Evolutionary conservation across 176 grass and related monocot species (phyloP), one percentile per base, ranked within the genome.

Genomic region (Ananas comosus): DNA sequence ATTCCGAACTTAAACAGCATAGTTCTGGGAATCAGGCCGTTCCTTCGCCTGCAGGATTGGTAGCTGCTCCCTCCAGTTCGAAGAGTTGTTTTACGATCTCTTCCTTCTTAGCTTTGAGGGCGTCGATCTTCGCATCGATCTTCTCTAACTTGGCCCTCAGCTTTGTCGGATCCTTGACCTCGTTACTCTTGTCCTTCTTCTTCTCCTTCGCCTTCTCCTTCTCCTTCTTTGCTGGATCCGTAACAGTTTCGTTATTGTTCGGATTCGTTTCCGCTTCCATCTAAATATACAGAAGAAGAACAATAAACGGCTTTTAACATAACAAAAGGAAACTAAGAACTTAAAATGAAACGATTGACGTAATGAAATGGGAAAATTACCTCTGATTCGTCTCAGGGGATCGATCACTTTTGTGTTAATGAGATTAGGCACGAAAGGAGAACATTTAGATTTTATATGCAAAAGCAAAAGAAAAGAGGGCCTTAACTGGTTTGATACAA

Each of bases 21-120:
- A 42, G 33, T 59, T 59, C 9, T 59, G n/a, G 54, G 19, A 14
- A 59, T 59, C 54, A 59, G 21, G 54, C 54, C 28, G 47, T 61
- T 53, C 65, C 69, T 63, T 13, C 64, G 4, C 66, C 64, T 28
- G 18, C 66, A 48, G 10, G 71, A 58, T 17, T 10, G 3, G 23
- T 12, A 5, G 66, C 69, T 4, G 18, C 1, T 29, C 50, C 77
- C 19, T 91, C 64, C 3, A 87, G 49, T 16, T 76, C 75, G 16
- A 70, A 51, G 16, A 91, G 71, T 56, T 76, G 57, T 14, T 48
- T 73, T 61, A 87, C 63, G 12, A 79, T 79, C 22, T 73, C 84
- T 49, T 87, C 71, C 75, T 79, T 91, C 65, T 79, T 91, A 2
- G 78, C 74, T 49, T 87, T 84, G 14, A 91, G 65, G 27, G 73